Percentiles rank a stretch among this genome's conserved stretches.
Evolutionary conservation across 2,329 filamentous ascomycete species (phyloP).

Genomic region (Xylaria arbuscula): DNA sequence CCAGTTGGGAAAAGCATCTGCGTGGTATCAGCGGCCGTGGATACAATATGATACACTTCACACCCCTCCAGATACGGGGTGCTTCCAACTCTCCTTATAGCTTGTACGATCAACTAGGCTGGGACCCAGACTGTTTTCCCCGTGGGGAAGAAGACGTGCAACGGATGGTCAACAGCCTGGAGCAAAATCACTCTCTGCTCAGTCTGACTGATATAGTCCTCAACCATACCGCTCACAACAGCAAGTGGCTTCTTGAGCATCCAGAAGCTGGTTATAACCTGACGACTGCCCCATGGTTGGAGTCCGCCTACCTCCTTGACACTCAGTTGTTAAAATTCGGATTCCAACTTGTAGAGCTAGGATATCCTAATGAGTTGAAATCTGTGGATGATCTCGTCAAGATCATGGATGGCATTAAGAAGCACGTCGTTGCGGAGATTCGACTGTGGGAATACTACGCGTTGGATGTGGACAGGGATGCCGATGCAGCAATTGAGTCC

Average conservation of each 20-base stretch:
- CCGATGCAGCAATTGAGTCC: slow-evolving; percentile 73
- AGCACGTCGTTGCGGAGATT: slow-evolving; percentile 79
- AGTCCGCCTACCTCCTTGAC: slow-evolving; percentile 72
- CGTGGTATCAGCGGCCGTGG: slow-evolving; percentile 87
- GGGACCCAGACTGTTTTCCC: slow-evolving; percentile 85
- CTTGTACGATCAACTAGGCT: slow-evolving; percentile 89
- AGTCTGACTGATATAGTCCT: slow-evolving; percentile 96
- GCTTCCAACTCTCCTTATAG: slow-evolving; percentile 97
- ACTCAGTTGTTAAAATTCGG: slow-evolving; percentile 79
- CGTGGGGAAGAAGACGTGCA: slow-evolving; percentile 85
- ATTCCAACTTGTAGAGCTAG: slow-evolving; percentile 74
- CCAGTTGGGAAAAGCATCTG: slow-evolving; percentile 90
- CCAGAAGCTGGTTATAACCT: slow-evolving; percentile 97
- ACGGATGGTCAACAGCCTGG: slow-evolving; percentile 81
- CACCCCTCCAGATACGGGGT: slow-evolving; percentile 88
- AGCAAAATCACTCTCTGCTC: slow-evolving; percentile 84
- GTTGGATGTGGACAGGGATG: slow-evolving; percentile 79
- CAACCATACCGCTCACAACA: slow-evolving; percentile 98
- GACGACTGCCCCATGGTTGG: slow-evolving; percentile 83
- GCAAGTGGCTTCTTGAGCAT: slow-evolving; percentile 91
- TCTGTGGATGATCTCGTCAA: slow-evolving; percentile 77
- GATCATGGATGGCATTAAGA: slow-evolving; percentile 87
- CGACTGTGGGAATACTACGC: slow-evolving; percentile 95
- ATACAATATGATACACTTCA: slow-evolving; percentile 99
- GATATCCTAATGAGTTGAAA: slow-evolving; percentile 79